Conservation (phyloP, 306 rosid genomes). For the Phaseolus lunatus region DNA sequence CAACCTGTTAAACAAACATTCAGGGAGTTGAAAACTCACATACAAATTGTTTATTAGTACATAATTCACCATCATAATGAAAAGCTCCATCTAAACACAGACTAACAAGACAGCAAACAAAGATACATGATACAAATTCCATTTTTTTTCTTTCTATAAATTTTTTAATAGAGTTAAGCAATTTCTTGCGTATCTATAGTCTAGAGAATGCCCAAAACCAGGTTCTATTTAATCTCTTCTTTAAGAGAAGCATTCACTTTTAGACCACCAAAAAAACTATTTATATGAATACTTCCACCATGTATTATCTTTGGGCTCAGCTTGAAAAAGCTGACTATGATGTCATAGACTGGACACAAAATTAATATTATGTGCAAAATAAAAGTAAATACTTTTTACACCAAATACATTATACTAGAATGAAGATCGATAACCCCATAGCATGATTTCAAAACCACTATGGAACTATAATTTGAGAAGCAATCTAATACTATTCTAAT, state of each 20-base stretch:
- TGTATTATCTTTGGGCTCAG: background rate
- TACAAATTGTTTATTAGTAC: slow-evolving; percentile 66
- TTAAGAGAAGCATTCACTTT: slow-evolving; percentile 7
- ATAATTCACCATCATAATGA: slow-evolving; percentile 51
- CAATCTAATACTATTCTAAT: slow-evolving; percentile 5
- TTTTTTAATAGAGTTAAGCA: background rate
- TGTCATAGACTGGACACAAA: background rate
- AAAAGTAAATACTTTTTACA: background rate
- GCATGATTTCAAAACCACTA: slow-evolving; percentile 9
- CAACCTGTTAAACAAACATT: slow-evolving; percentile 99
- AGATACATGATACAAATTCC: slow-evolving; percentile 1
- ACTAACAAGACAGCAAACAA: slow-evolving; percentile 27
- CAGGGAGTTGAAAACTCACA: slow-evolving; percentile 93
- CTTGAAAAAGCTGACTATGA: slow-evolving; percentile 1
- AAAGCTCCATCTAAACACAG: slow-evolving; percentile 8
- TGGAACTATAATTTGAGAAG: slow-evolving; percentile 13
- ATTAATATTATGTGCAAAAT: background rate
- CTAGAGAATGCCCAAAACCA: slow-evolving; percentile 32
- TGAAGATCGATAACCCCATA: slow-evolving; percentile 5
- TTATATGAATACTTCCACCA: background rate
- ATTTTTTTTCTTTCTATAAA: background rate
- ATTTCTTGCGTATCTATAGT: slow-evolving; percentile 12
- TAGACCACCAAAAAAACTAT: background rate
- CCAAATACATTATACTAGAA: slow-evolving; percentile 3
- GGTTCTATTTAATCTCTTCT: background rate